phyloP scores from a whole-genome alignment of 768 basidiomycete genomes.

The Boletus vermiculosoides region DNA sequence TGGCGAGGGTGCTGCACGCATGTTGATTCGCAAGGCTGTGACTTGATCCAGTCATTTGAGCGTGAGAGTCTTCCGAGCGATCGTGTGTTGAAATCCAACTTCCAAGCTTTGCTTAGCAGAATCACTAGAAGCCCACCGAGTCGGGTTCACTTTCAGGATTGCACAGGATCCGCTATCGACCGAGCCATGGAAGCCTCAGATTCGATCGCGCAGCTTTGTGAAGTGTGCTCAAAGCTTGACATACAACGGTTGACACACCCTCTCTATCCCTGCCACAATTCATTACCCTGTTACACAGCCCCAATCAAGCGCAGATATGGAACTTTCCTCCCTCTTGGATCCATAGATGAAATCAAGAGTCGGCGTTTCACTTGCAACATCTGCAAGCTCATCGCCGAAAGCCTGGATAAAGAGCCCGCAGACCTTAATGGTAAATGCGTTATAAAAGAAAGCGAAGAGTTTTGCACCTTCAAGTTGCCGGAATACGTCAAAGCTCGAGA shows the following conservation, averaged over 20 bases:
- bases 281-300: neutral
- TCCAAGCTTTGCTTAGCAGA: too few relatives aligned
- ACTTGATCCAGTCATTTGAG: too few relatives aligned
- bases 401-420: constrained; percentile 10
- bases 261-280: constrained; percentile 4
- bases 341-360: constrained; percentile 12
- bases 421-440: constrained; percentile 7
- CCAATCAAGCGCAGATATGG: neutral
- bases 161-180: neutral
- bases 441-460: neutral
- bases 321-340: constrained; percentile 5
- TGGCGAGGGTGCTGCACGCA: too few relatives aligned
- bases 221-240: constrained; percentile 6
- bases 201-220: neutral
- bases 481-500: neutral
- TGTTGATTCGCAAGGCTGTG: too few relatives aligned
- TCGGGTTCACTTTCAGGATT: too few relatives aligned
- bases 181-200: neutral
- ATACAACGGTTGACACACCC: neutral
- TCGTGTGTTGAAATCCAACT: too few relatives aligned
- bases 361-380: constrained; percentile 11
- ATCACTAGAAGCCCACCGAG: too few relatives aligned
- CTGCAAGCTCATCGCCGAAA: constrained; percentile 13
- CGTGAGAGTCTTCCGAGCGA: too few relatives aligned
- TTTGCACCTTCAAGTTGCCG: constrained; percentile 11